Base-by-base conservation (phyloP, 192 early-diverging fungal species). In the Piromyces finnis region DNA sequence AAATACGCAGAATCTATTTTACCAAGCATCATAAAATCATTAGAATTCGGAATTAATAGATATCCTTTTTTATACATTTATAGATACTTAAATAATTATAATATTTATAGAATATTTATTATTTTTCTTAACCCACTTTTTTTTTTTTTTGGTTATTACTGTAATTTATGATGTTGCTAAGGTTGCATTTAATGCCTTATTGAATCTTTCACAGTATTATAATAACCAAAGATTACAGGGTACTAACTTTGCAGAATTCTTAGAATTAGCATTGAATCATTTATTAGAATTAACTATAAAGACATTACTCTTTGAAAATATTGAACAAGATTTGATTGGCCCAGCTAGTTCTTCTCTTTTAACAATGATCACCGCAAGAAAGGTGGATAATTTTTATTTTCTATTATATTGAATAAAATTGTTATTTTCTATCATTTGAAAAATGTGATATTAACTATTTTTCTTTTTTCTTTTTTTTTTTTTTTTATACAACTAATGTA, bases 11-110 rank as follows among this genome's bases (percentile, higher is more conserved):
- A 78, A 7, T 79, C 84, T 26, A 80, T 92, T 29, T 83, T 92
- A 13, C 83, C 85, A 30, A 87, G 89, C 36, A 78, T 93, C 29
- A 86, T 92, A 83, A 85, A 84, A 16, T 89, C 88, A 29, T 84
- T 93, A 77, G 88, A 89, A 77, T 91, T 86, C 81, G 92, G 92
- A 29, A 87, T 92, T 41, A 82, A 87, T 27, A 87, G 90, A n/a
- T n/a, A n/a, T n/a, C n/a, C n/a, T n/a, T n/a, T n/a, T n/a, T n/a
- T n/a, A n/a, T n/a, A n/a, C n/a, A n/a, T n/a, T n/a, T n/a, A n/a
- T n/a, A n/a, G n/a, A n/a, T n/a, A n/a, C n/a, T n/a, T n/a, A n/a
- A n/a, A n/a, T n/a, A n/a, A n/a, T n/a, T n/a, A n/a, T n/a, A n/a
- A n/a, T n/a, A n/a, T n/a, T n/a, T n/a, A n/a, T n/a, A n/a, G n/a